A percentile compares a stretch with the other conserved stretches of the same genome.
phyloP scores from a whole-genome alignment of 108 stramenopile genomes.

The Fistulifera solaris region DNA sequence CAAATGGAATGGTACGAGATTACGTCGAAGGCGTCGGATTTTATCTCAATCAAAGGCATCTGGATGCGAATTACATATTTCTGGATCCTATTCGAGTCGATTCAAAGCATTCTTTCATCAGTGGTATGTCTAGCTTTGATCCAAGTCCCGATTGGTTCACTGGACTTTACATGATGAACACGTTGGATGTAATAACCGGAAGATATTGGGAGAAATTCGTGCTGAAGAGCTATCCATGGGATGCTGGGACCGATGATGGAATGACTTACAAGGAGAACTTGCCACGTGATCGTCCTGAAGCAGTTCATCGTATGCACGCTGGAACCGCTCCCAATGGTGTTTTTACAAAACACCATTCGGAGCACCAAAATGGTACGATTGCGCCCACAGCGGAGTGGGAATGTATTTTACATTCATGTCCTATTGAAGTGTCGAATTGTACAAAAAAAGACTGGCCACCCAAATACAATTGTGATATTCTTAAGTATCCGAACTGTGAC shows the following conservation, averaged over 20 bases:
- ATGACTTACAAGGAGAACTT: constrained; percentile 28
- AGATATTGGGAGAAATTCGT: constrained; percentile 29
- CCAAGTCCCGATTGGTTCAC: constrained; percentile 47
- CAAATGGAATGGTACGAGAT: constrained; percentile 20
- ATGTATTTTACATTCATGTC: constrained; percentile 27
- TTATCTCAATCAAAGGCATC: constrained; percentile 27
- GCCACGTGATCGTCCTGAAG: constrained; percentile 31
- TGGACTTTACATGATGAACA: constrained; percentile 28
- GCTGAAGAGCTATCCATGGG: constrained; percentile 30
- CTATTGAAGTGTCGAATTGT: constrained; percentile 8
- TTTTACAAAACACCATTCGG: constrained; percentile 3
- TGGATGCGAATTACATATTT: constrained; percentile 15
- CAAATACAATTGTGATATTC: constrained; percentile 4
- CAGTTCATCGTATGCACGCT: constrained; percentile 16
- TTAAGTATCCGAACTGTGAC: constrained; percentile 7
- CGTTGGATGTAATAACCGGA: constrained; percentile 22
- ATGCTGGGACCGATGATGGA: constrained; percentile 43
- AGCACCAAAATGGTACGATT: constrained; percentile 15
- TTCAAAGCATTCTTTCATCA: constrained; percentile 21
- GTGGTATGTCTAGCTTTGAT: constrained; percentile 23
- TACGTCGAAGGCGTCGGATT: constrained; percentile 18
- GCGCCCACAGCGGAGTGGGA: constrained; percentile 25
- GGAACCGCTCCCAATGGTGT: constrained; percentile 10
- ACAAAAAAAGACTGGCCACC: constrained; percentile 7
- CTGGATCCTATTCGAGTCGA: constrained; percentile 32